Percentiles rank a stretch among this genome's conserved stretches.
These are phyloP conservation scores for Globisporangium parvum DNA, from an alignment of 352 stramenopile species.

Conservation along the genomic window DNA sequence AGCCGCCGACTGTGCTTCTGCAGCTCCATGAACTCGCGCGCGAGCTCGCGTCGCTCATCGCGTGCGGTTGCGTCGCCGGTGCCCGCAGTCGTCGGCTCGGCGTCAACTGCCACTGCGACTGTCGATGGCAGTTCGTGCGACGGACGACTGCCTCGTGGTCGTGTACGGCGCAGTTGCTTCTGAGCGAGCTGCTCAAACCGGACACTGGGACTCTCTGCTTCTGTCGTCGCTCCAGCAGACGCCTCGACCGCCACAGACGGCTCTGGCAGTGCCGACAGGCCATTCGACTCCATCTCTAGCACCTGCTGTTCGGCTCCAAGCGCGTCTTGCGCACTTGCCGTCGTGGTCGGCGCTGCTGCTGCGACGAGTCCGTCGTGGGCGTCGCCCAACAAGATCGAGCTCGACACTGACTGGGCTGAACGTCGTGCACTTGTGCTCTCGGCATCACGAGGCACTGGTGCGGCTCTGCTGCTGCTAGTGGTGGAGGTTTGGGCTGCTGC, in stretches of 20 bases:
- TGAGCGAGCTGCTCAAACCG: too few species aligned
- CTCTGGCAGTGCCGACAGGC: too few species aligned
- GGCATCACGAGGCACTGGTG: too few species aligned
- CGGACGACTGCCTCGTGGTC: too few species aligned
- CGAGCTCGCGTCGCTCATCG: conserved; percentile 41
- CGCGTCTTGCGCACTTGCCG: background rate
- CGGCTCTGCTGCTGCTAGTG: background rate
- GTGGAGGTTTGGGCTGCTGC: too few species aligned
- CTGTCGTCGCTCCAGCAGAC: too few species aligned
- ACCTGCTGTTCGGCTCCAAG: background rate
- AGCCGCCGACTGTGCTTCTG: conserved; percentile 47
- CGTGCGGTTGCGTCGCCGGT: conserved; percentile 17
- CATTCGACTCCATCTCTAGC: background rate
- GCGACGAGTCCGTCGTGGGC: background rate
- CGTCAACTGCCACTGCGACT: background rate
- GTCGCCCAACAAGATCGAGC: background rate
- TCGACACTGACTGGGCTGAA: background rate
- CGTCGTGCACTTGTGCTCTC: too few species aligned
- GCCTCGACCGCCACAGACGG: too few species aligned
- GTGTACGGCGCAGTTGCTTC: too few species aligned
- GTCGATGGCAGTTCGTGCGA: too few species aligned
- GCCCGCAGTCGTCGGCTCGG: conserved; percentile 4
- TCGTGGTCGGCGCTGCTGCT: background rate
- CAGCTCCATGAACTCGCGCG: conserved; percentile 60
- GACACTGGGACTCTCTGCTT: too few species aligned